Conservation (phyloP, 73 alveolate species). For the Tetrahymena elliotti region DNA sequence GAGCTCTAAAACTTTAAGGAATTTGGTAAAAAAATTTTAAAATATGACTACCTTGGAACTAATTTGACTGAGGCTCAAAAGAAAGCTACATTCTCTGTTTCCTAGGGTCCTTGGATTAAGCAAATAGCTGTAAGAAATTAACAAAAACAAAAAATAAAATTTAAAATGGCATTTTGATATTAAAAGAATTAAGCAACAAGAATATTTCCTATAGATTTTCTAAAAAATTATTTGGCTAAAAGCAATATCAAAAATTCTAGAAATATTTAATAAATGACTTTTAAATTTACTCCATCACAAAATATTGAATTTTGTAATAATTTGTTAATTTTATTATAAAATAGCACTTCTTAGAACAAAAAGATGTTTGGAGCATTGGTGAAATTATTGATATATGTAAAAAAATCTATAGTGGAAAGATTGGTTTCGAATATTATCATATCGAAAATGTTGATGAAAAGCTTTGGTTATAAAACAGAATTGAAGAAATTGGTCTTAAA, state of each 20-base stretch:
- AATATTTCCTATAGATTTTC: background rate
- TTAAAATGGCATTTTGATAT: background rate
- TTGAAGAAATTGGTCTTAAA: conserved; percentile 49
- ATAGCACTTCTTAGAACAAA: conserved; percentile 23
- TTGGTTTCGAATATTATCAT: conserved; percentile 71
- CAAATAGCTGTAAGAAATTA: background rate
- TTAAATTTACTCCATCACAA: background rate
- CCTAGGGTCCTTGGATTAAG: background rate
- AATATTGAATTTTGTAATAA: background rate
- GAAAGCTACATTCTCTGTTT: background rate
- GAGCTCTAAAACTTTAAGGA: background rate
- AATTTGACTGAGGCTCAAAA: background rate
- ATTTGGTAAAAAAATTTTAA: background rate
- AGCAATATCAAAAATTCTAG: background rate
- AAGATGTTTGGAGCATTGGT: conserved; percentile 49
- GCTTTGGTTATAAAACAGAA: conserved; percentile 55
- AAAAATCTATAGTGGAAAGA: conserved; percentile 56
- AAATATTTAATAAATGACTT: background rate
- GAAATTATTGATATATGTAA: conserved; percentile 51
- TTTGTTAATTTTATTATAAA: background rate
- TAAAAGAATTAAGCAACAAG: background rate
- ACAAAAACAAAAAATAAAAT: background rate
- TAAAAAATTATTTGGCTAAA: background rate
- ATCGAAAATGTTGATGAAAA: conserved; percentile 52
- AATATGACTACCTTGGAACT: background rate